Conservation (phyloP, 2,329 filamentous ascomycete genomes). For the Escovopsis sp. region DNA sequence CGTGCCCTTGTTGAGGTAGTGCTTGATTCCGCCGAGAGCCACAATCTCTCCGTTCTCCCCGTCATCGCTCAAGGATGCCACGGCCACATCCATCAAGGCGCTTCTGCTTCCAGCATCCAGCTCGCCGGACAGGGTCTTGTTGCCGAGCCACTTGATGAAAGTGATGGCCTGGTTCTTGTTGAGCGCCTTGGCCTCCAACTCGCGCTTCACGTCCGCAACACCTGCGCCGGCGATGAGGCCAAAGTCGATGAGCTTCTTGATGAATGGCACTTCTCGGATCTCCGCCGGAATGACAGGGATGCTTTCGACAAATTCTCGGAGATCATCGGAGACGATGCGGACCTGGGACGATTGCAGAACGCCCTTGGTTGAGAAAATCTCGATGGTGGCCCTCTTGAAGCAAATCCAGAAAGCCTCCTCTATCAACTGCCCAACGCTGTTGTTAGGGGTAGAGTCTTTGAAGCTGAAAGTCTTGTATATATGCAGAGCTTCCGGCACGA, state of each 20-base stretch:
- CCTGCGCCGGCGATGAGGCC: constrained; percentile 81
- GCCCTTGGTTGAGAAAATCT: constrained; percentile 77
- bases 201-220: constrained; percentile 68
- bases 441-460: constrained; percentile 76
- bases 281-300: constrained; percentile 76
- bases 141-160: constrained; percentile 73
- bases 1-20: constrained; percentile 60
- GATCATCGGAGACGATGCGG: constrained; percentile 54
- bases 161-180: constrained; percentile 63
- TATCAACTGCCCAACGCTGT: constrained; percentile 69
- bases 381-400: constrained; percentile 66
- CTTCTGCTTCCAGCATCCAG: constrained; percentile 55
- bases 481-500: constrained; percentile 68
- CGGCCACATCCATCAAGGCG: constrained; percentile 62
- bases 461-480: constrained; percentile 80
- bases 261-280: constrained; percentile 59
- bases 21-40: constrained; percentile 58
- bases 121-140: constrained; percentile 55
- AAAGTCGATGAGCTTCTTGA: constrained; percentile 68
- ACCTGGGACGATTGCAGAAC: constrained; percentile 74
- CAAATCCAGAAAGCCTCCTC: constrained; percentile 96
- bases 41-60: constrained; percentile 56
- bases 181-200: constrained; percentile 70
- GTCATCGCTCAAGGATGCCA: constrained; percentile 53
- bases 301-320: constrained; percentile 64